Evolutionary conservation across 176 grass and related monocot species (phyloP), one percentile per base, ranked within the genome.

Genomic region (Oryza glaberrima): DNA sequence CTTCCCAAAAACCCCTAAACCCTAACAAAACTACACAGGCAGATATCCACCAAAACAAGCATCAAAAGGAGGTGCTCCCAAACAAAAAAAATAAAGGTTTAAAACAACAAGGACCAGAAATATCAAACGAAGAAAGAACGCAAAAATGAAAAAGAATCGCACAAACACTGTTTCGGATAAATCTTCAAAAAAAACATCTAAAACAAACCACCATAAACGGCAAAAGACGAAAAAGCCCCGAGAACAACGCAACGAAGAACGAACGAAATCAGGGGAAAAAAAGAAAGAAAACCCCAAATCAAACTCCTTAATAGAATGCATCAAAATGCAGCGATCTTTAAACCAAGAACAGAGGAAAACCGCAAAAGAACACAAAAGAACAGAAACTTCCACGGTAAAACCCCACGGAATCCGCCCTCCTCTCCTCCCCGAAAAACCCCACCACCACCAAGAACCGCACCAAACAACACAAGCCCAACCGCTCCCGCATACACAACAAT

Each of bases 261-360:
- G 9, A 19, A 54, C 10, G 35, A 13, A 56, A 58, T 36, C 3
- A 23, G 1, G 23, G 22, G 3, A 23, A 7, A 77, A 77, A 19
- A 36, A 36, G 4, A 36, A 36, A 36, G 35, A 36, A 36, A 36
- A 36, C 35, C 35, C 35, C 35, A 36, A 36, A 36, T 36, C 56
- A 44, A 46, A 19, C 73, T 19, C 35, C 6, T 10, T 1, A 0
- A 4, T 22, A 12, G 25, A 66, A 81, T 56, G 73, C 67, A 77
- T 56, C n/a, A 3, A 32, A 90, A 90, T 86, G 88, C 88, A 73
- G 48, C 73, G 8, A 76, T 45, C 34, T n/a, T 67, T 25, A 0
- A 61, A 23, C 16, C 14, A 19, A 16, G 82, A 83, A 22, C 9
- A 2, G 28, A 41, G 15, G 32, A 19, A 38, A 28, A n/a, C 25